A percentile compares a stretch with the other conserved stretches of the same genome.
These are phyloP conservation scores for Capsicum chinense DNA, from an alignment of 257 asterid genomes.

Conservation along the genomic window DNA sequence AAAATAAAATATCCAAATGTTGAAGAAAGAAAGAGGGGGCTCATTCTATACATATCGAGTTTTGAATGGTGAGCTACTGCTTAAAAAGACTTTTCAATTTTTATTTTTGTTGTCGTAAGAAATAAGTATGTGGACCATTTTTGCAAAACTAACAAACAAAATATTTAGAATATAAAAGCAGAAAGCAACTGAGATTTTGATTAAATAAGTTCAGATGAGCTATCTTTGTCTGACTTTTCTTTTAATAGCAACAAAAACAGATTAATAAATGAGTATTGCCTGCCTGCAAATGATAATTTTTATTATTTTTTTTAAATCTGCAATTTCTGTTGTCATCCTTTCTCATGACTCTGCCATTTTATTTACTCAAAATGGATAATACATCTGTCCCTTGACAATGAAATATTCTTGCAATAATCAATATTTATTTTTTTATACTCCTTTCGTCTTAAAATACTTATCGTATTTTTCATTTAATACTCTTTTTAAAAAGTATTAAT, in stretches of 20 bases:
- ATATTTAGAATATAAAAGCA: background rate
- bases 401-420: background rate
- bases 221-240: background rate
- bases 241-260: background rate
- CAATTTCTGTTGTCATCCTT: conserved; percentile 27
- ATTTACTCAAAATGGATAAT: conserved; percentile 14
- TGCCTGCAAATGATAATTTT: background rate
- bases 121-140: background rate
- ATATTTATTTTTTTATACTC: too few species aligned
- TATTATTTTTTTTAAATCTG: background rate
- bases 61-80: background rate
- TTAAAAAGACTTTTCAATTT: background rate
- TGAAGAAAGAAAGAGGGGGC: background rate
- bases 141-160: background rate
- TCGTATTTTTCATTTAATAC: background rate
- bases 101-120: background rate
- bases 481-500: too few species aligned
- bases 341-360: conserved; percentile 8
- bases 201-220: conserved; percentile 22
- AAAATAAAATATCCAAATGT: background rate
- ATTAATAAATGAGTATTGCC: conserved; percentile 27
- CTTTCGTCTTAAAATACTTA: background rate
- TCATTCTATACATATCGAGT: background rate
- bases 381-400: conserved; percentile 11
- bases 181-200: conserved; percentile 29